Conservation (phyloP, 73 alveolate species). For the Paramecium tetraurelia region DNA sequence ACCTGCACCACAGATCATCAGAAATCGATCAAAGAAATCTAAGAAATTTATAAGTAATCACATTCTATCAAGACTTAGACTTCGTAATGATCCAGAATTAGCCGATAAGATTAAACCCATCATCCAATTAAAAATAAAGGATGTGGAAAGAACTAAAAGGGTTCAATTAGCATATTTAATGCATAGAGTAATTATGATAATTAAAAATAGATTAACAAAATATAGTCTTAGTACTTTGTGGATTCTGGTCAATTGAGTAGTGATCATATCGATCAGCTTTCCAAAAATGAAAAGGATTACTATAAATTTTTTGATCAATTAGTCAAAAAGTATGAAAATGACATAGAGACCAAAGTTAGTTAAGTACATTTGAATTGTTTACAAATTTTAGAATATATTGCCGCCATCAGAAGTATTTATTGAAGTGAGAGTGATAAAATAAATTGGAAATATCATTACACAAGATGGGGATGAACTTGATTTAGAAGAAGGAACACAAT, state of each 20-base stretch:
- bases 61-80: neutral
- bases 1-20: neutral
- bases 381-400: neutral
- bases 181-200: neutral
- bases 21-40: neutral
- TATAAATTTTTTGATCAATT: neutral
- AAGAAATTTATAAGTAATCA: neutral
- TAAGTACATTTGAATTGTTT: neutral
- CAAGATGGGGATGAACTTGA: neutral
- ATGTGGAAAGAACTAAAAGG: neutral
- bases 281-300: neutral
- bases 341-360: neutral
- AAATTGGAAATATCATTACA: neutral
- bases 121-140: neutral
- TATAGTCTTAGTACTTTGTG: neutral
- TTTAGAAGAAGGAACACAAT: neutral
- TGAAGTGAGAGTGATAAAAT: constrained; percentile 12
- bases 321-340: neutral
- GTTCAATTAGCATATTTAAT: neutral
- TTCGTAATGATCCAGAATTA: neutral
- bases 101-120: neutral
- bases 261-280: neutral
- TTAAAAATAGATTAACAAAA: neutral
- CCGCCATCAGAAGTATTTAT: constrained; percentile 38
- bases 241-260: neutral